Base-by-base conservation (phyloP, 1,284 basidiomycete species). In the Puccinia horiana region DNA sequence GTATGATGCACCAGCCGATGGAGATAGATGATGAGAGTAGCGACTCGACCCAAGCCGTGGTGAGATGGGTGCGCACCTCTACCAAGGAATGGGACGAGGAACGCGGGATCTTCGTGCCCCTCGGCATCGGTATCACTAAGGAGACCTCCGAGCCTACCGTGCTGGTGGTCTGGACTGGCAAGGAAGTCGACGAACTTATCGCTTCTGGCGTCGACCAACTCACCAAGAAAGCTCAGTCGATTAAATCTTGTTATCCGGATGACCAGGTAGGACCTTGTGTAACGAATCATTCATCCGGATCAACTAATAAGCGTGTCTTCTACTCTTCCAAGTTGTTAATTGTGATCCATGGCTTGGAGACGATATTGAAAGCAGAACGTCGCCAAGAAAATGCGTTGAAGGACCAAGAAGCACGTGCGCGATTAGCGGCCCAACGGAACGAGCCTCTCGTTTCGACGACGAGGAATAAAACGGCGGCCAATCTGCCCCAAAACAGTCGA, bases 81-180 rank as follows among this genome's bases (percentile, higher is more conserved):
- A 37, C 29, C 23, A 79, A 79, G 47, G 76, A 79, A 42, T 79
- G 76, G 76, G 58, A 79, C 49, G 76, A 79, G 54, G 65, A 49
- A 0, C 37, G 18, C 40, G 67, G 67, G 26, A 54, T 26, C 29
- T 79, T 79, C 44, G 23, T 56, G 2, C 76, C 76, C 42, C 54
- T 75, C 18, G 37, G 37, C 14, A 23, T 44, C 1, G 63, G 76
- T 35, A 1, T 40, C 23, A 79, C 32, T 56, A 37, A 56, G 44
- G 76, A 79, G 23, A 58, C 52, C 29, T 70, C 37, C 6, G 76
- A 79, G 35, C 49, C 63, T 14, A 65, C 65, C 12, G 29, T 79
- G 14, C n/a, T 70, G 23, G 37, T 70, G 23, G 63, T 79, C 42
- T 79, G 76, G 76, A 70, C 63, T 1, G 76, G 65, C 35, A 52